phyloP scores from a whole-genome alignment of 2,329 filamentous ascomycete genomes.

The Pestalotiopsis sp. region DNA sequence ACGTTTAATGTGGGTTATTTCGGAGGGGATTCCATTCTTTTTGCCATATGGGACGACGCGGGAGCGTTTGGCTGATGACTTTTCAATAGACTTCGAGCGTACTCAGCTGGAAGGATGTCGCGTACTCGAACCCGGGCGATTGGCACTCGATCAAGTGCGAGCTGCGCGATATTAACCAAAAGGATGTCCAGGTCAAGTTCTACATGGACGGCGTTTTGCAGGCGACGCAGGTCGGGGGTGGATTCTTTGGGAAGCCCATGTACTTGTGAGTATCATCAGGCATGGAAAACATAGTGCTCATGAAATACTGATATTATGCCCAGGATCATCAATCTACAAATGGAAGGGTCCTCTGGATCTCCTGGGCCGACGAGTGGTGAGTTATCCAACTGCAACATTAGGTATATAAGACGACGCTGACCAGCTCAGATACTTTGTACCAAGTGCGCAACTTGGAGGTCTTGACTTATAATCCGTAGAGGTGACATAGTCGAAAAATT shows the following conservation, averaged over 20 bases:
- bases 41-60: neutral
- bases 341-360: constrained; percentile 47
- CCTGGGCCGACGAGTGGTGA: constrained; percentile 36
- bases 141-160: constrained; percentile 55
- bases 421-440: constrained; percentile 27
- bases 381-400: neutral
- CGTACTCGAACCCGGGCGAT: constrained; percentile 44
- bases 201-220: constrained; percentile 54
- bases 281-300: neutral
- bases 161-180: constrained; percentile 52
- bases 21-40: constrained; percentile 40
- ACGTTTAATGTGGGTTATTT: constrained; percentile 41
- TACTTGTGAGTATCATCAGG: constrained; percentile 36
- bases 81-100: neutral
- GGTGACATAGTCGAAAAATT: neutral
- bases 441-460: constrained; percentile 32
- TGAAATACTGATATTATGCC: neutral
- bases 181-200: constrained; percentile 55
- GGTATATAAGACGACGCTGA: neutral
- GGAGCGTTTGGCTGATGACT: neutral
- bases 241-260: constrained; percentile 50
- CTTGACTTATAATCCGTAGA: constrained; percentile 30
- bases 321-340: constrained; percentile 48
- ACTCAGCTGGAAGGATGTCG: constrained; percentile 8
- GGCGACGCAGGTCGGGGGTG: constrained; percentile 51